Conservation (phyloP, 2,329 filamentous ascomycete species). For the Beauveria brongniartii region DNA sequence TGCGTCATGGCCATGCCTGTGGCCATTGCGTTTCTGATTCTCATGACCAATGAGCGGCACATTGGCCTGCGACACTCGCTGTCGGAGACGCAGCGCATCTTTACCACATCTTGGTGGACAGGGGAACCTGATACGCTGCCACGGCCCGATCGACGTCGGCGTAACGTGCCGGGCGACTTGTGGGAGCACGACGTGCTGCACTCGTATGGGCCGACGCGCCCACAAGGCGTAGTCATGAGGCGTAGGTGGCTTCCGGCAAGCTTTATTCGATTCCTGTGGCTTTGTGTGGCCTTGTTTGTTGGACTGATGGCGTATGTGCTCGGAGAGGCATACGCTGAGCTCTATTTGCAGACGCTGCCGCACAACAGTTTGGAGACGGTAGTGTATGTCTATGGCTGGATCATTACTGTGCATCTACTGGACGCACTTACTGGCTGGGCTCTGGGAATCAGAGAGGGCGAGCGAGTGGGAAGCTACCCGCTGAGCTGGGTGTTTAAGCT, state of each 20-base stretch:
- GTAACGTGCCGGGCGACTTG: conserved; percentile 25
- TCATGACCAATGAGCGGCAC: conserved; percentile 56
- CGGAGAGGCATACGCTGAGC: conserved; percentile 61
- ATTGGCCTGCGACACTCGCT: conserved; percentile 51
- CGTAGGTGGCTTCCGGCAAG: conserved; percentile 55
- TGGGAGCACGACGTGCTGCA: conserved; percentile 31
- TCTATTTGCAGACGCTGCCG: conserved; percentile 58
- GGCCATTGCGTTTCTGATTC: conserved; percentile 55
- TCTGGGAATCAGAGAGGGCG: conserved; percentile 55
- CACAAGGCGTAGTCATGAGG: conserved; percentile 33
- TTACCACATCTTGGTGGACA: conserved; percentile 59
- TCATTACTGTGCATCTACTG: conserved; percentile 56
- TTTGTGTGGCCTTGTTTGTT: conserved; percentile 55
- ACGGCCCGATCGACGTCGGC: conserved; percentile 34
- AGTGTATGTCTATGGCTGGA: conserved; percentile 64
- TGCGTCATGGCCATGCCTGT: conserved; percentile 62
- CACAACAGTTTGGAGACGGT: conserved; percentile 60
- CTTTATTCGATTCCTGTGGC: conserved; percentile 63
- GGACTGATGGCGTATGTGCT: conserved; percentile 58
- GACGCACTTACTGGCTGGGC: conserved; percentile 61
- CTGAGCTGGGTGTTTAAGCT: conserved; percentile 64
- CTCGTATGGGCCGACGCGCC: conserved; percentile 18
- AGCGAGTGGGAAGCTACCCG: conserved; percentile 62
- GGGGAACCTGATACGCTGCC: conserved; percentile 44
- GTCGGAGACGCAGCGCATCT: conserved; percentile 60